A percentile compares a stretch with the other conserved stretches of the same genome.
phyloP scores from a whole-genome alignment of 73 alveolate species.

The Tetrahymena thermophila region DNA sequence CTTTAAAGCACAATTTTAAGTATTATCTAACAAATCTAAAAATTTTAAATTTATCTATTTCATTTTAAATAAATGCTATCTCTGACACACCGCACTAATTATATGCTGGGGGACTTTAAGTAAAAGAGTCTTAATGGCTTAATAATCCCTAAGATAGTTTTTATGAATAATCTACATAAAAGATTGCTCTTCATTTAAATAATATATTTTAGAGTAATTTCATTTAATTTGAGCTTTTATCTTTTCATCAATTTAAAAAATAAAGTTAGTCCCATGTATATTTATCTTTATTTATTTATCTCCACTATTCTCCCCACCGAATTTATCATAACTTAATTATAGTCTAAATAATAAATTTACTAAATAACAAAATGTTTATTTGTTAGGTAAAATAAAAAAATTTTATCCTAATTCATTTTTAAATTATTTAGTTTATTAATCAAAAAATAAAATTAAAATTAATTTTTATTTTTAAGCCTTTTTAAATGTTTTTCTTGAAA shows the following conservation, averaged over 20 bases:
- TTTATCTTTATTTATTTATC: neutral
- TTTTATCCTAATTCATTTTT: too few relatives aligned
- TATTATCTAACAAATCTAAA: neutral
- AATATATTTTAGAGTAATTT: neutral
- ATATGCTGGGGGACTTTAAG: too few relatives aligned
- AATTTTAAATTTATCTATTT: neutral
- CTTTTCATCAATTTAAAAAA: neutral
- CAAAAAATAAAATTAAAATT: too few relatives aligned
- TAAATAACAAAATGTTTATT: neutral
- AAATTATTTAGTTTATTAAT: too few relatives aligned
- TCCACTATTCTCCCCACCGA: neutral
- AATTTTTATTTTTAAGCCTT: too few relatives aligned
- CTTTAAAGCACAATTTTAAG: neutral
- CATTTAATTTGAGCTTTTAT: neutral
- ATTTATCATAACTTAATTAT: neutral
- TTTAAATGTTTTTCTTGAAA: too few relatives aligned
- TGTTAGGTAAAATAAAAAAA: too few relatives aligned
- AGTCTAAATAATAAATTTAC: neutral
- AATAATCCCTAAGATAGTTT: too few relatives aligned
- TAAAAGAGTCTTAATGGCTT: too few relatives aligned
- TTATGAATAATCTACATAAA: too few relatives aligned
- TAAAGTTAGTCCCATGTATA: neutral
- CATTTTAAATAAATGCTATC: neutral
- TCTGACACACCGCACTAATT: neutral
- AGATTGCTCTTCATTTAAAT: neutral